Conservation (phyloP, 345 rosid genomes). For the Lenwebbia sp. region DNA sequence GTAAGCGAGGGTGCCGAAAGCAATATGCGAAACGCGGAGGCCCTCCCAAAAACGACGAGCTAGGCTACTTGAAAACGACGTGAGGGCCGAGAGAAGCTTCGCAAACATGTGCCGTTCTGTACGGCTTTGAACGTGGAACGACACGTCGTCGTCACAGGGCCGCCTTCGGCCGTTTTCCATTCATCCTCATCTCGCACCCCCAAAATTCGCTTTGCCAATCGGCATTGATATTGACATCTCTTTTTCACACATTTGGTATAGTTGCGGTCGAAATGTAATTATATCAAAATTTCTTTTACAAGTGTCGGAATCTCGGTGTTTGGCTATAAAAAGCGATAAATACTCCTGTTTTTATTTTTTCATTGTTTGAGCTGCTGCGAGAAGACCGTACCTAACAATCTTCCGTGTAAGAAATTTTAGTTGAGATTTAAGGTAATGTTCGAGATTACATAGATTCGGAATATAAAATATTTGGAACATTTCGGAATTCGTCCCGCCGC, state of each 20-base stretch:
- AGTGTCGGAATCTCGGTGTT: accelerated
- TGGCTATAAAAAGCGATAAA: background rate
- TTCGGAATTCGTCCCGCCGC: background rate
- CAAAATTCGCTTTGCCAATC: background rate
- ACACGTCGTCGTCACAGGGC: conserved; percentile 6
- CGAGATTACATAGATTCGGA: background rate
- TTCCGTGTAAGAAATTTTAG: too few relatives aligned
- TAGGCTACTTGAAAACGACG: background rate
- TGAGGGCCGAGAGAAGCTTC: background rate
- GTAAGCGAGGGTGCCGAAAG: background rate
- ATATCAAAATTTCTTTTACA: background rate
- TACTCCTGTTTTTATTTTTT: background rate
- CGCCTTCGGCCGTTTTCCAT: background rate
- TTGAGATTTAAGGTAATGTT: too few relatives aligned
- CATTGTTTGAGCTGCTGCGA: background rate
- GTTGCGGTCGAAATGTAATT: background rate
- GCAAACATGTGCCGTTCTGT: background rate
- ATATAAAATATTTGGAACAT: background rate
- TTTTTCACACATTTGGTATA: background rate
- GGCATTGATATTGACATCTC: background rate
- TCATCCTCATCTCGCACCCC: background rate
- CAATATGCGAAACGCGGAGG: background rate
- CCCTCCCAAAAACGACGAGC: background rate
- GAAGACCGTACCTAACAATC: background rate
- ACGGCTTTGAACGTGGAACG: background rate